Evolutionary conservation across 768 basidiomycete species (phyloP), one percentile per base, ranked within the genome.

Genomic region (Lactarius vividus): DNA sequence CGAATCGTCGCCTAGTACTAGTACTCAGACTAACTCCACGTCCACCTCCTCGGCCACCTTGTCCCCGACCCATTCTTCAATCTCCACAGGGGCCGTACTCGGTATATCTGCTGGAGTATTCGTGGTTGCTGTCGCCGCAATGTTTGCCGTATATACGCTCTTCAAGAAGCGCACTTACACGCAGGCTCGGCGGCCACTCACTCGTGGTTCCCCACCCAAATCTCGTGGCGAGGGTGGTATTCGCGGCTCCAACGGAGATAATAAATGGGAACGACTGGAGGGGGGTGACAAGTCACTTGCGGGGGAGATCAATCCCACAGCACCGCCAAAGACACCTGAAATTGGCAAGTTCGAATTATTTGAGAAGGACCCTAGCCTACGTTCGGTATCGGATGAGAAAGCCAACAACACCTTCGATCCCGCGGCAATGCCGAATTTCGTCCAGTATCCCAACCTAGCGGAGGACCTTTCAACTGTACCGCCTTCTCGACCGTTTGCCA

Each of bases 381-480:
- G 61, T 56, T 58, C 69, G 13, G 37, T 46, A n/a, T 46, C 62
- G 10, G 69, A 70, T 16, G 67, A 70, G 29, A 70, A 70, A 31
- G 56, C 37, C 42, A 57, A 28, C 40, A 59, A 66, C 55, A 31
- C 58, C 5, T 70, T 69, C 55, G 70, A 69, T 26, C 69, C 63
- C 15, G 69, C 68, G 29, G 37, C 64, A 39, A 66, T 70, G 70
- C 68, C 70, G 16, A 63, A 66, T 57, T 70, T 70, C 28, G 56
- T 59, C 46, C 57, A 59, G 16, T 66, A 69, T 29, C 52, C 58
- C 16, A 40, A 53, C 16, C 56, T 61, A 10, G 57, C 57, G 2
- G 55, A 58, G 31, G 64, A 61, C 2, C 62, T 63, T 26, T 54
- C 57, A 10, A 39, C 37, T 53, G 40, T 3, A 5, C 28, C 54